Evolutionary conservation across 1,284 basidiomycete species (phyloP), one percentile per base, ranked within the genome.

Genomic region (Austroboletus novae-zelandiae): DNA sequence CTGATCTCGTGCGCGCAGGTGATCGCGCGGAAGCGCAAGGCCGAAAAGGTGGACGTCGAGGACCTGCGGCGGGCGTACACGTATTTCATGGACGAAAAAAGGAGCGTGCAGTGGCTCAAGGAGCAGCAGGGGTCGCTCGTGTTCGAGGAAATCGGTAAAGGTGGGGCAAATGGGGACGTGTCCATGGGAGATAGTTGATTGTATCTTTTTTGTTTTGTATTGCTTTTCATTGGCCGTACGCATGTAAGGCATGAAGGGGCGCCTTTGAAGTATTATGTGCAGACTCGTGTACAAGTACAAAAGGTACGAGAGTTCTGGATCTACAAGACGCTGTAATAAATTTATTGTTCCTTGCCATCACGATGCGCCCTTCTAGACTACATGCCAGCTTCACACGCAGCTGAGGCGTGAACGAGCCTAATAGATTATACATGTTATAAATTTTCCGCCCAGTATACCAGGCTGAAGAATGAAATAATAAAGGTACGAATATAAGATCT

Each of bases 81-180:
- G 42, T 94, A 92, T 66, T 99, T 98, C 73, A 86, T 94, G 75
- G 95, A 99, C 67, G 95, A 97, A 65, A 94, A 94, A 71, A 78
- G 96, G 55, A 95, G 91, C 60, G 89, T 97, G 29, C 84, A 94
- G 64, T 99, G 94, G 84, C 74, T 98, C 76, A 96, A 84, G 80
- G 92, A 83, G 70, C 88, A 81, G 74, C 89, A 80, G 66, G 89
- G 85, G 0, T 64, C 71, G n/a, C 71, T 89, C 51, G 77, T 89
- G 45, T 87, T 86, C 61, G 86, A 89, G 64, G 86, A 86, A 68
- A 76, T 68, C 11, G 52, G 20, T 7, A 17, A n/a, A 7, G 35
- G n/a, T 36, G 37, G 37, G 4, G 14, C 37, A 20, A 39, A 39
- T 15, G 37, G 37, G 11, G 37, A 39, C 20, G 37, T 39, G 14